Base-by-base conservation (phyloP, 441 rosid genomes). In the Manihot esculenta region DNA sequence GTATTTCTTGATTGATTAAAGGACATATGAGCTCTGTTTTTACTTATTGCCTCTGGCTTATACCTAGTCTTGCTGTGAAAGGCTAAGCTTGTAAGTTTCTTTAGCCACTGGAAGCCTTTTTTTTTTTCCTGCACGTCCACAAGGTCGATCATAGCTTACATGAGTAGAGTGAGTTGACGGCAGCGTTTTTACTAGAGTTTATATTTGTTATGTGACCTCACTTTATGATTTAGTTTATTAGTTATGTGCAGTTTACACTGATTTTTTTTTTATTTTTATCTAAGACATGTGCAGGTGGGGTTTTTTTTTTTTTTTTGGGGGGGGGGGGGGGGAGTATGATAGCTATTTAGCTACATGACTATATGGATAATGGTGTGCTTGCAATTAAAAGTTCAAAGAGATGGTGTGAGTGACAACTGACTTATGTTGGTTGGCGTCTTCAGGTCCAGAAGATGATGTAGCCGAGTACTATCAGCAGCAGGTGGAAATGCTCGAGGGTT, bases 381-480 rank as follows among this genome's bases (percentile, higher is more conserved):
- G 47, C 13, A 33, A 53, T 66, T 35, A 23, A 60, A 56, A 69
- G n/a, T 47, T 66, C 41, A 35, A 49, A 20, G 56, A 30, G 48
- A 44, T 17, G 27, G 62, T 21, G 30, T 10, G 64, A 67, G 8
- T 56, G 47, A 11, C 18, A 30, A 67, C 49, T 70, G 26, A 61
- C 18, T 59, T 44, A 2, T 71, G 69, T 63, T 67, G 33, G 26
- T 74, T 73, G 72, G 27, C 56, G 76, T 68, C 63, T 81, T 66
- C 78, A 93, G 98, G 94, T 75, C 81, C 91, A 1, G 98, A 89
- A 73, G 98, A 94, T 74, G 72, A 82, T 72, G 91, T 94, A 64
- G 98, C 97, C 1, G 97, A 86, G 71, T 94, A 88, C 82, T 94
- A 94, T 77, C 96, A 91, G 84, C 98, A 94, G 80, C 98, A 94